Conservation (phyloP, 495 filamentous ascomycete species). For the Aspergillus olivimuriae region DNA sequence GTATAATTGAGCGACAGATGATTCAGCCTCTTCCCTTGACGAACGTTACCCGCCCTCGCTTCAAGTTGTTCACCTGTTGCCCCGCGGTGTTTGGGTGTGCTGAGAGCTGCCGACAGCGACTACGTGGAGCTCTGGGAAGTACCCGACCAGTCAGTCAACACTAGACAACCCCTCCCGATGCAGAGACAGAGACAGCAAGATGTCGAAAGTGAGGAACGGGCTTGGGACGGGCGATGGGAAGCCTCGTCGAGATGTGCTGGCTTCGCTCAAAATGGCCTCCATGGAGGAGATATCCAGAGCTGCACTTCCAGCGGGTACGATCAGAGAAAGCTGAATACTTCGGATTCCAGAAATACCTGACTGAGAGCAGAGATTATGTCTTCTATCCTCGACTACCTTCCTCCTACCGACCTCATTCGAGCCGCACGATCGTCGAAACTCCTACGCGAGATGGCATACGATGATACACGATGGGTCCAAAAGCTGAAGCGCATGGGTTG, state of each 20-base stretch:
- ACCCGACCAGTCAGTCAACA: not conserved
- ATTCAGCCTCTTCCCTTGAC: not conserved
- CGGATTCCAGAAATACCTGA: conserved; percentile 13
- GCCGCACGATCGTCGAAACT: conserved; percentile 85
- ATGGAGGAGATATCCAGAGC: conserved; percentile 70
- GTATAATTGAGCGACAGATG: not conserved
- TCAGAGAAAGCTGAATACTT: not conserved
- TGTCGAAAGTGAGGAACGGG: conserved; percentile 62
- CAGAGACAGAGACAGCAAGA: conserved; percentile 28
- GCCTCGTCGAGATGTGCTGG: conserved; percentile 56
- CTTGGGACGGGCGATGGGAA: conserved; percentile 39
- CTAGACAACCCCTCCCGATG: conserved; percentile 20
- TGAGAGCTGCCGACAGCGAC: conserved; percentile 8
- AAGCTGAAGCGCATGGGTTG: conserved; percentile 76
- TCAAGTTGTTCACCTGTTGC: too few relatives aligned
- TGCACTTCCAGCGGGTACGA: conserved; percentile 70
- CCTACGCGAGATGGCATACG: conserved; percentile 97
- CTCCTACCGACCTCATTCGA: conserved; percentile 72
- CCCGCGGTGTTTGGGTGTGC: too few relatives aligned
- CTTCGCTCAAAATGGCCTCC: conserved; percentile 65
- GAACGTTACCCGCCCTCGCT: too few relatives aligned
- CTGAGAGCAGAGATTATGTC: conserved; percentile 69
- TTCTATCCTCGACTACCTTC: conserved; percentile 81
- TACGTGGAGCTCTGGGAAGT: conserved; percentile 6
- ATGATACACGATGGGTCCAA: conserved; percentile 92